Evolutionary conservation across 768 basidiomycete genomes (phyloP).

Genomic region (Cystofilobasidium bisporidii): DNA sequence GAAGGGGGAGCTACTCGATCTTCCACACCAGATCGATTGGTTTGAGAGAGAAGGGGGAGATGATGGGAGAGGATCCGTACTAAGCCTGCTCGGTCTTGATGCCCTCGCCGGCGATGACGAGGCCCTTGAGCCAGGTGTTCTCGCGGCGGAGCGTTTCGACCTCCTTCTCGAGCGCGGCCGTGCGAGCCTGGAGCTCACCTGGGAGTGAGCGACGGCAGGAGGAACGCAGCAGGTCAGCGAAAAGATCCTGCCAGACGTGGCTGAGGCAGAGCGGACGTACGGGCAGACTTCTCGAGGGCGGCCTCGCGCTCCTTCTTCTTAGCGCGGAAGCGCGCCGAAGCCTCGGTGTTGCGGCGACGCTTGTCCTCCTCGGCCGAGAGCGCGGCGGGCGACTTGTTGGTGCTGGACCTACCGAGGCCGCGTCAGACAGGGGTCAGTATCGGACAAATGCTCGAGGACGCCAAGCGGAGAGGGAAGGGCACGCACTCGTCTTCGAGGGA

Average conservation of each 20-base stretch:
- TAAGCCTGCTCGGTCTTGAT: constrained; percentile 43
- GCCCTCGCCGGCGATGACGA: constrained; percentile 58
- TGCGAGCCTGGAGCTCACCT: constrained; percentile 67
- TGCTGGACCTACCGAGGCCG: background rate
- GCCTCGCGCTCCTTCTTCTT: constrained; percentile 96
- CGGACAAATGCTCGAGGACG: constrained; percentile 17
- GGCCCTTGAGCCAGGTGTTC: constrained; percentile 84
- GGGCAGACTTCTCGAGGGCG: constrained; percentile 71
- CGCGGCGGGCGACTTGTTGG: constrained; percentile 38
- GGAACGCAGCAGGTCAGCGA: background rate
- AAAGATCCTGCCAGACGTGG: background rate
- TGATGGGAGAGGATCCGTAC: background rate
- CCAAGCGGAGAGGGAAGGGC: background rate
- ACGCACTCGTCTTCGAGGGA: constrained; percentile 26
- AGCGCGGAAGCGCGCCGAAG: constrained; percentile 81
- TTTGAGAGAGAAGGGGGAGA: background rate
- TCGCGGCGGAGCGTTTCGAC: constrained; percentile 79
- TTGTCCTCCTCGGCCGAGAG: constrained; percentile 65
- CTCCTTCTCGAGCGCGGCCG: constrained; percentile 76
- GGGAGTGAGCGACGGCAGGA: background rate
- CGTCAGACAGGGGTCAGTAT: background rate
- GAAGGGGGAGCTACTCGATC: background rate
- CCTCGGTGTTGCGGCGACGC: constrained; percentile 84
- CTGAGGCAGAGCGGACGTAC: constrained; percentile 4
- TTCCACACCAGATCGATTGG: background rate